Conservation (phyloP, 2,329 filamentous ascomycete genomes). For the Fusarium succisae region DNA sequence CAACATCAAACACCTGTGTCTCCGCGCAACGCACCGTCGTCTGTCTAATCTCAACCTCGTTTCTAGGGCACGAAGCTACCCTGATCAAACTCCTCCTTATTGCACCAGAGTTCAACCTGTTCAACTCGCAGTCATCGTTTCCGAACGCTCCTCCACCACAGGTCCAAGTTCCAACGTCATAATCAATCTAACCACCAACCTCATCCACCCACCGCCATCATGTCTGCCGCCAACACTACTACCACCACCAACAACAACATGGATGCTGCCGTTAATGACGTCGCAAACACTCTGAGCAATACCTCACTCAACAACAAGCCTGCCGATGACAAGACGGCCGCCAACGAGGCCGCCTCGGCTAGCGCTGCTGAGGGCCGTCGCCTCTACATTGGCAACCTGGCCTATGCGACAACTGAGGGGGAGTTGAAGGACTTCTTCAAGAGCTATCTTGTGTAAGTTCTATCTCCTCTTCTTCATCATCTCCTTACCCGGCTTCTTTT, state of each 20-base stretch:
- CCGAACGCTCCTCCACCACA: constrained; percentile 57
- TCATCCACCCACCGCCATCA: constrained; percentile 66
- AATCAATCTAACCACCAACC: constrained; percentile 56
- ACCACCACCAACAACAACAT: constrained; percentile 48
- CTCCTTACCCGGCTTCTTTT: not conserved
- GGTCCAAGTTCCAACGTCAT: constrained; percentile 54
- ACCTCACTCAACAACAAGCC: constrained; percentile 67
- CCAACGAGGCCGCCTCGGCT: constrained; percentile 91
- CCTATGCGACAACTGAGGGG: constrained; percentile 99
- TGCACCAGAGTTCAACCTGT: constrained; percentile 75
- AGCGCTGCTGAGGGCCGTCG: constrained; percentile 98
- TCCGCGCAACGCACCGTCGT: constrained; percentile 59
- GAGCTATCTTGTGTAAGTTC: constrained; percentile 96
- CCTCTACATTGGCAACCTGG: constrained; percentile 99
- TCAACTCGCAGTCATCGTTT: constrained; percentile 50
- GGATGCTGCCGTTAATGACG: constrained; percentile 78
- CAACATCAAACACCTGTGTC: constrained; percentile 57
- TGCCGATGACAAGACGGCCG: constrained; percentile 66
- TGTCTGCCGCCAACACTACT: constrained; percentile 72
- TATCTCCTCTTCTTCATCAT: constrained; percentile 1
- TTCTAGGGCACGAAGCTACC: constrained; percentile 93
- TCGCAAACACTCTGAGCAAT: constrained; percentile 78
- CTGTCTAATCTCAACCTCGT: constrained; percentile 54
- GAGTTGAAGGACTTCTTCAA: constrained; percentile 99
- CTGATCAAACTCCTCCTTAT: constrained; percentile 67